phyloP scores from a whole-genome alignment of 306 rosid species.

The Vigna radiata region DNA sequence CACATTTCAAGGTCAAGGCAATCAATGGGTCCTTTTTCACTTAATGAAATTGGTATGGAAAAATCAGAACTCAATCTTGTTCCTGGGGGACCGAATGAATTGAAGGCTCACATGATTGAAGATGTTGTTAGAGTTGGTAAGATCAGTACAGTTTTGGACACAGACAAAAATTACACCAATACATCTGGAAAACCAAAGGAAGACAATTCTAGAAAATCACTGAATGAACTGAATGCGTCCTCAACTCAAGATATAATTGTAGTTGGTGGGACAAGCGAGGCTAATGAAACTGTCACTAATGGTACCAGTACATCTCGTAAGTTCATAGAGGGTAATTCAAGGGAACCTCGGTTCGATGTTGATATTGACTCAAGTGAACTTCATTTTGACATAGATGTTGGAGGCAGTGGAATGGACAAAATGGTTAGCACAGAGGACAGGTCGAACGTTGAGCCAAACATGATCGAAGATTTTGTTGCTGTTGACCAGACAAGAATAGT shows the following conservation, averaged over 20 bases:
- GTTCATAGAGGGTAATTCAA: constrained; percentile 42
- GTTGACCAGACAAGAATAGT: constrained; percentile 36
- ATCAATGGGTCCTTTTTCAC: constrained; percentile 70
- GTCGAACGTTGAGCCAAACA: constrained; percentile 38
- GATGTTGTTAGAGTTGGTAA: constrained; percentile 38
- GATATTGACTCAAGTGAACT: constrained; percentile 48
- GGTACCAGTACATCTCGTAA: constrained; percentile 34
- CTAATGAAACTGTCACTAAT: constrained; percentile 40
- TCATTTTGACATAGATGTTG: constrained; percentile 44
- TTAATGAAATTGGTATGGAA: constrained; percentile 48
- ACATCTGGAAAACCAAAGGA: constrained; percentile 41
- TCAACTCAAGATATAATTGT: constrained; percentile 37
- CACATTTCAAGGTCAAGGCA: constrained; percentile 57
- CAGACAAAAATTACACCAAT: constrained; percentile 25
- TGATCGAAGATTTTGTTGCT: constrained; percentile 39
- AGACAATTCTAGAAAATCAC: constrained; percentile 36
- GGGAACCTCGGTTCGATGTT: constrained; percentile 43
- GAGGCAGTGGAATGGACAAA: constrained; percentile 42
- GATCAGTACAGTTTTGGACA: constrained; percentile 39
- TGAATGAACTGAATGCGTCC: constrained; percentile 41
- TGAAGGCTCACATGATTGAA: constrained; percentile 38
- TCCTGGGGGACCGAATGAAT: constrained; percentile 47
- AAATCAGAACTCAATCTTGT: constrained; percentile 46
- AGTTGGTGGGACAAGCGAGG: constrained; percentile 35
- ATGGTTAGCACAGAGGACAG: constrained; percentile 38